Evolutionary conservation across 2,329 filamentous ascomycete genomes (phyloP).

Genomic region (Cercospora zeae-maydis): DNA sequence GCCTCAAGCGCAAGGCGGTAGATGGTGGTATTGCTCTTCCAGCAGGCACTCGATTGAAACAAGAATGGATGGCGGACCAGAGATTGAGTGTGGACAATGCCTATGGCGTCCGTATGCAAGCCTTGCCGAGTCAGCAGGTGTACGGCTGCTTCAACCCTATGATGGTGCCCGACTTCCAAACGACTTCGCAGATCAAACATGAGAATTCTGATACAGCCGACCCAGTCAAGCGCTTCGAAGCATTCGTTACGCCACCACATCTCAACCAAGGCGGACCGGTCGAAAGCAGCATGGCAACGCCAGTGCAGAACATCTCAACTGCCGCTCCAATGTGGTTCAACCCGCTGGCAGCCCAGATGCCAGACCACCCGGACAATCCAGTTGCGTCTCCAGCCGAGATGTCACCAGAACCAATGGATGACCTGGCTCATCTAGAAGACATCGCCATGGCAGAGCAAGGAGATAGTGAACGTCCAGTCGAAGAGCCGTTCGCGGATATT

Average conservation of each 20-base stretch:
- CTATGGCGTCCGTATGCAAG: neutral
- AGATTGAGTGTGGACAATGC: neutral
- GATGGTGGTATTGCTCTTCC: neutral
- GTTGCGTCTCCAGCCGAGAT: neutral
- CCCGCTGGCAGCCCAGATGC: neutral
- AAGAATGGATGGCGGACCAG: neutral
- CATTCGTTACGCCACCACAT: neutral
- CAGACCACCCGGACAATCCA: neutral
- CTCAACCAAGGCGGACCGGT: neutral
- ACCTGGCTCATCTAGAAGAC: neutral
- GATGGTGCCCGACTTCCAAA: neutral
- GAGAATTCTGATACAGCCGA: neutral
- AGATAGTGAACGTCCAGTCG: neutral
- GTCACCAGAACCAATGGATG: neutral
- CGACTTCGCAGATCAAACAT: neutral
- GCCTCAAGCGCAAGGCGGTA: neutral
- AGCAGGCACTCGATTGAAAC: neutral
- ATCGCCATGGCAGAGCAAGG: neutral
- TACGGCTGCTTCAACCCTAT: neutral
- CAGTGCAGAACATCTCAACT: neutral
- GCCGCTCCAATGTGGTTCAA: neutral
- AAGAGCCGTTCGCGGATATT: neutral
- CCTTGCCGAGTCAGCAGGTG: neutral
- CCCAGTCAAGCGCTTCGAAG: neutral
- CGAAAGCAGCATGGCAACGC: neutral